Percentiles rank a stretch among this genome's conserved stretches.
Conservation (phyloP, 805 yeast genomes). For the Teunomyces kruisii region DNA sequence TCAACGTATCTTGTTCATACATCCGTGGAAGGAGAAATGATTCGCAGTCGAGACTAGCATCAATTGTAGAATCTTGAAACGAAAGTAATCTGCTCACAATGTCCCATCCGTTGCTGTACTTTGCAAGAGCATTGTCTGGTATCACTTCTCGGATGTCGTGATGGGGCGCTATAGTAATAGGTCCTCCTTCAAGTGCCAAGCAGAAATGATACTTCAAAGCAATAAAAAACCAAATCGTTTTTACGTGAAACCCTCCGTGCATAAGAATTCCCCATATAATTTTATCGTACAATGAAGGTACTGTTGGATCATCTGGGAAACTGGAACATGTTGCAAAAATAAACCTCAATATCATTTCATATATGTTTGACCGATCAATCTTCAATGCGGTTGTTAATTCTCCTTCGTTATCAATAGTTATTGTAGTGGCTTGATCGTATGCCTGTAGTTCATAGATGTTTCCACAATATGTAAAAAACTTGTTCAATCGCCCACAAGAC, state of each 20-base stretch:
- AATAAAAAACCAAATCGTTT: slow-evolving; percentile 43
- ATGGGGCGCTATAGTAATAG: slow-evolving; percentile 18
- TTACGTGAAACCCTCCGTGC: slow-evolving; percentile 45
- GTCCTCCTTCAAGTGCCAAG: slow-evolving; percentile 20
- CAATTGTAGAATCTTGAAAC: slow-evolving; percentile 14
- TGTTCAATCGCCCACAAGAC: neutral
- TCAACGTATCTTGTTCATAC: slow-evolving; percentile 13
- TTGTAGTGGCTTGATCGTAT: slow-evolving; percentile 4
- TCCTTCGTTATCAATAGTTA: slow-evolving; percentile 9
- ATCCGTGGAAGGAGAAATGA: slow-evolving; percentile 21
- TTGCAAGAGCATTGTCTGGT: slow-evolving; percentile 11
- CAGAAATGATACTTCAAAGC: slow-evolving; percentile 29
- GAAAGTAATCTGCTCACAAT: slow-evolving; percentile 13
- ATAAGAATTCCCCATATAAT: slow-evolving; percentile 43
- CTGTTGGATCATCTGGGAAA: slow-evolving; percentile 37
- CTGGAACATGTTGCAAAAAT: slow-evolving; percentile 32
- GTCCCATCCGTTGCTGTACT: slow-evolving; percentile 17
- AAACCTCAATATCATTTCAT: slow-evolving; percentile 39
- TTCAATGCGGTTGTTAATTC: slow-evolving; percentile 8
- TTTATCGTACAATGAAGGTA: slow-evolving; percentile 31
- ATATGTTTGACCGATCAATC: slow-evolving; percentile 13
- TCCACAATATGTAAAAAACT: slow-evolving; percentile 21
- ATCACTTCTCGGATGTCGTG: slow-evolving; percentile 25
- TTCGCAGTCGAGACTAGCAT: slow-evolving; percentile 10
- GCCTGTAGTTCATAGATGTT: slow-evolving; percentile 20